A percentile compares a stretch with the other conserved stretches of the same genome.
phyloP scores from a whole-genome alignment of 441 rosid genomes.

The Viola pubescens region DNA sequence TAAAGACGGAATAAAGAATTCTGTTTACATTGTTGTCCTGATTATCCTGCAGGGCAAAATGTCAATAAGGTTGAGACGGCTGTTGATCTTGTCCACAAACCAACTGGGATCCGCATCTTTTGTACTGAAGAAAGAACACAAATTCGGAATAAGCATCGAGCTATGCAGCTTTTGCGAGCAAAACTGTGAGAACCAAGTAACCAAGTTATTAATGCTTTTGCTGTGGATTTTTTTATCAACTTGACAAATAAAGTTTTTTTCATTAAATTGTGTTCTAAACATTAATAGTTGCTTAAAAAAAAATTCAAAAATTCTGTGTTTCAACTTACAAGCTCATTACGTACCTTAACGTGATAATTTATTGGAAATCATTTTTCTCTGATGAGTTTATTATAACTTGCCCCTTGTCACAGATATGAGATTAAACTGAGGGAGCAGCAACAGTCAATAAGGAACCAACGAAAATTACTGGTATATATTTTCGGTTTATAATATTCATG shows the following conservation, averaged over 20 bases:
- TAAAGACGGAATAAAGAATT: neutral
- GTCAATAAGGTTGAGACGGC: conserved; percentile 98
- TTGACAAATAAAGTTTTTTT: neutral
- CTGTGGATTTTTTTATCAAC: neutral
- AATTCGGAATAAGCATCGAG: conserved; percentile 61
- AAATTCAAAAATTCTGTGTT: neutral
- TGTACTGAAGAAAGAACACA: conserved; percentile 95
- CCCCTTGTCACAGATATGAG: conserved; percentile 54
- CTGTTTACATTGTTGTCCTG: conserved; percentile 13
- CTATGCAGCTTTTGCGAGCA: conserved; percentile 85
- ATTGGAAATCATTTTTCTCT: conserved; percentile 4
- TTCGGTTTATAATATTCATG: conserved; percentile 2
- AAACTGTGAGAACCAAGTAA: conserved; percentile 48
- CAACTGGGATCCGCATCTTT: conserved; percentile 88
- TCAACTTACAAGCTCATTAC: too few species aligned
- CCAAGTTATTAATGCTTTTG: conserved; percentile 2
- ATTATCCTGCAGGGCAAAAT: conserved; percentile 69
- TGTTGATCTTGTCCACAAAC: conserved; percentile 83
- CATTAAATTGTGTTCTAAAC: neutral
- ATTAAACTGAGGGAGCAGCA: conserved; percentile 89
- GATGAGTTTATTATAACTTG: conserved; percentile 14
- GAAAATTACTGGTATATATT: conserved; percentile 56
- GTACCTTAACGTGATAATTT: neutral
- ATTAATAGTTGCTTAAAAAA: neutral
- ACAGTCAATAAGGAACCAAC: conserved; percentile 58